Percentiles rank a stretch among this genome's conserved stretches.
Conservation (phyloP, 257 asterid genomes). For the Verbascum thapsus region DNA sequence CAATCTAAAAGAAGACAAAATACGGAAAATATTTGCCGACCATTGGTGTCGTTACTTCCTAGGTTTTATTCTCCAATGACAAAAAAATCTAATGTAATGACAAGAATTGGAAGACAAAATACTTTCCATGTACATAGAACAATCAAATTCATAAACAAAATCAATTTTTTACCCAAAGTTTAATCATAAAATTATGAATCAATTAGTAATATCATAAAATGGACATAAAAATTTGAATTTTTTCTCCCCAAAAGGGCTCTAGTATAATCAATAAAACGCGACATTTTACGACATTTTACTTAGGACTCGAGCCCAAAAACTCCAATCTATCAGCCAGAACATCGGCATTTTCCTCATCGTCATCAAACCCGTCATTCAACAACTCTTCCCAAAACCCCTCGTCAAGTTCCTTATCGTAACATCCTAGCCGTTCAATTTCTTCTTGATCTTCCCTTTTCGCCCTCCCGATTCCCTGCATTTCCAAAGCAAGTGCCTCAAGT, state of each 20-base stretch:
- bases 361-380: slow-evolving; percentile 59
- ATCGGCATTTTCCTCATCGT: slow-evolving; percentile 52
- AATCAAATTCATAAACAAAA: too few relatives aligned
- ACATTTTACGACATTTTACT: slow-evolving; percentile 17
- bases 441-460: slow-evolving; percentile 40
- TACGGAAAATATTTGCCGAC: too few relatives aligned
- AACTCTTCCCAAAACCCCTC: slow-evolving; percentile 87
- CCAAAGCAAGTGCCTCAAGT: slow-evolving; percentile 78
- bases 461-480: slow-evolving; percentile 79
- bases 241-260: too few relatives aligned
- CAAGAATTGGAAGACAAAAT: too few relatives aligned
- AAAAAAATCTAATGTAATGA: too few relatives aligned
- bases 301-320: slow-evolving; percentile 54
- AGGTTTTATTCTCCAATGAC: too few relatives aligned
- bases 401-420: slow-evolving; percentile 53
- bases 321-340: slow-evolving; percentile 65
- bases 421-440: slow-evolving; percentile 23
- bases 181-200: too few relatives aligned
- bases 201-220: too few relatives aligned
- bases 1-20: too few relatives aligned
- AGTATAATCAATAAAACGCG: not conserved
- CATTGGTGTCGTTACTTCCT: too few relatives aligned
- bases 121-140: too few relatives aligned
- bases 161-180: too few relatives aligned
- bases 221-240: not conserved